Base-by-base conservation (phyloP, 2,329 filamentous ascomycete species). In the Epichloe bromicola region DNA sequence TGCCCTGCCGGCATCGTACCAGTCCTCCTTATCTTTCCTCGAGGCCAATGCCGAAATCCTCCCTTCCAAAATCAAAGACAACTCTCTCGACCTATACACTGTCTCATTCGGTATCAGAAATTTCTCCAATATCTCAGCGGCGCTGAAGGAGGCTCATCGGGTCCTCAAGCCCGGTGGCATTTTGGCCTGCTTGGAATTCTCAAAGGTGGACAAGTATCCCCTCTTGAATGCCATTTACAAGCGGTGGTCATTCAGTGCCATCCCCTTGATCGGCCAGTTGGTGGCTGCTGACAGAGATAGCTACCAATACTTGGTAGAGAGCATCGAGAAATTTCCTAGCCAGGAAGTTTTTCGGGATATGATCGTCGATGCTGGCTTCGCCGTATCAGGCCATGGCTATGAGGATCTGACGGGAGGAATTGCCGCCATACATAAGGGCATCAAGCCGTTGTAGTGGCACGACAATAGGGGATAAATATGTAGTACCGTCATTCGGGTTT, bases 291-390 rank as follows among this genome's bases (percentile, higher is more conserved):
- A 98, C 65, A 76, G 91, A 51, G 91, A 94, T 63, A 95, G 88
- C 65, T 98, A 98, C 68, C 93, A 98, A 74, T 98, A 98, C 69
- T 75, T 98, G 10, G 93, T 98, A 10, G 93, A 98, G 75, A 96
- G 90, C 67, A 98, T 98, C 67, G 90, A 96, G 70, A 75, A 79
- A 46, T 97, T 97, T 65, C 94, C 93, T 0, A 84, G 74, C 58
- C 94, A 98, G 72, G 76, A 82, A 49, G 82, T 88, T 58, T 98
- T 95, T 63, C 78, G 83, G 57, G 76, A 80, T 36, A 89, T 95
- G 86, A 93, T 95, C 61, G 67, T 78, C 58, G 79, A 83, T 26
- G 91, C 88, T 3, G 91, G 91, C 1, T 98, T 98, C 63, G 73
- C 86, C 56, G 81, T 95, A 42, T 88, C 86, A 1, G 89, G 86